Evolutionary conservation across 2,329 filamentous ascomycete species (phyloP).

Genomic region (Penicillium polonicum): DNA sequence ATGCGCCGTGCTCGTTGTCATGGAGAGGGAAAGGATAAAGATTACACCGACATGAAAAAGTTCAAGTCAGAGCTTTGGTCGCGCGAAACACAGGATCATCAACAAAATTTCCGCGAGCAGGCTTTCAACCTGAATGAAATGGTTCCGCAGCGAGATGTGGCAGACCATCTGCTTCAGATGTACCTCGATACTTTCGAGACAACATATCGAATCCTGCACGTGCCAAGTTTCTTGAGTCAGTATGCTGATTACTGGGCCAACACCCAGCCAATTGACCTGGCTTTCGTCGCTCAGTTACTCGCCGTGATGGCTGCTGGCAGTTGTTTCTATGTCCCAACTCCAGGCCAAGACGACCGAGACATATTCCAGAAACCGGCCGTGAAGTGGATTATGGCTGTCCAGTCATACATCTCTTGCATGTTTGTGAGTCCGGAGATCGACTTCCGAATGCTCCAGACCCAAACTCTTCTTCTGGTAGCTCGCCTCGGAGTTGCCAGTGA

Average conservation of each 20-base stretch:
- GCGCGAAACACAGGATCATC: constrained; percentile 30
- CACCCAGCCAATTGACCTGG: constrained; percentile 39
- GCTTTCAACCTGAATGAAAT: constrained; percentile 33
- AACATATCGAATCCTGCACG: constrained; percentile 57
- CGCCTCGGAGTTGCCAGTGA: constrained; percentile 33
- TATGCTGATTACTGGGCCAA: constrained; percentile 57
- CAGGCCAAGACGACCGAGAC: constrained; percentile 21
- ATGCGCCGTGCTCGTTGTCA: constrained; percentile 22
- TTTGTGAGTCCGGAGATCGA: constrained; percentile 33
- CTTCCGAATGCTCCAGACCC: constrained; percentile 35
- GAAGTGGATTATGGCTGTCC: constrained; percentile 39
- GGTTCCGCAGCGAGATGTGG: constrained; percentile 48
- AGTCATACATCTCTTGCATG: constrained; percentile 35
- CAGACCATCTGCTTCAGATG: constrained; percentile 52
- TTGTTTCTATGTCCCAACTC: constrained; percentile 40
- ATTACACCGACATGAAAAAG: constrained; percentile 30
- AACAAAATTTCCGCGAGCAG: constrained; percentile 31
- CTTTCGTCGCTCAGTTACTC: constrained; percentile 49
- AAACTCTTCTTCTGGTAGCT: constrained; percentile 36
- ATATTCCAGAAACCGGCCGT: constrained; percentile 50
- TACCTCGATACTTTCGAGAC: constrained; percentile 60
- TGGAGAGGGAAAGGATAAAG: constrained; percentile 21
- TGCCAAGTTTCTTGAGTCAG: constrained; percentile 56
- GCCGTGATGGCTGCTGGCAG: constrained; percentile 44
- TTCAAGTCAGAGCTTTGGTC: constrained; percentile 32